Conservation (phyloP, 2,329 filamentous ascomycete species). For the Macrophomina tecta region DNA sequence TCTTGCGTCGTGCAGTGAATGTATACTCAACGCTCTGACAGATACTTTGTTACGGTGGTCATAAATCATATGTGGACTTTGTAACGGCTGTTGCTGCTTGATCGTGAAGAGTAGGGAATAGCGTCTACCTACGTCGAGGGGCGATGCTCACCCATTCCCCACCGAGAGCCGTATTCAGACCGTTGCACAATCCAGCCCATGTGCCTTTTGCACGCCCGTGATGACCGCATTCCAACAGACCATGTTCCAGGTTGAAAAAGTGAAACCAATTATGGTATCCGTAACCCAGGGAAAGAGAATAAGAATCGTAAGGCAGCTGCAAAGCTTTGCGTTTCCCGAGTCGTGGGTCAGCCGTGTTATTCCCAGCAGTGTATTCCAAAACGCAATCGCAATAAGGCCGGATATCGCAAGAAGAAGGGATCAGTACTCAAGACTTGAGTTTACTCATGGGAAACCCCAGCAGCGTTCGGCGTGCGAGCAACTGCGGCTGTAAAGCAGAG, state of each 20-base stretch:
- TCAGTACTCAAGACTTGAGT: too few relatives aligned
- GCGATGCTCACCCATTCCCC: constrained; percentile 7
- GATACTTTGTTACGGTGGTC: too few relatives aligned
- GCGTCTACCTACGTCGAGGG: constrained; percentile 8
- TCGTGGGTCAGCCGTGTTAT: too few relatives aligned
- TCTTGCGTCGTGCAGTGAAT: too few relatives aligned
- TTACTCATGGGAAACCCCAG: too few relatives aligned
- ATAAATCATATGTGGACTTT: neutral
- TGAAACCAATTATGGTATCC: neutral
- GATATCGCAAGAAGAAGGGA: constrained; percentile 1
- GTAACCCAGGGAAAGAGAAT: too few relatives aligned
- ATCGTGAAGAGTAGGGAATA: neutral
- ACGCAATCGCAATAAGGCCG: neutral
- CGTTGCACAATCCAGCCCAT: neutral
- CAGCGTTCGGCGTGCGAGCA: too few relatives aligned
- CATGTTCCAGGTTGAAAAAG: too few relatives aligned
- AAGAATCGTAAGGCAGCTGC: too few relatives aligned
- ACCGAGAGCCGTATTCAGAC: neutral
- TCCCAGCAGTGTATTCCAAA: neutral
- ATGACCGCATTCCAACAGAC: neutral
- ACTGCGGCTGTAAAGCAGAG: constrained; percentile 4
- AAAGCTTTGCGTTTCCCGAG: too few relatives aligned
- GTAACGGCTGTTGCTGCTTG: neutral
- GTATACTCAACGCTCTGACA: too few relatives aligned
- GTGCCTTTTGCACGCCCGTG: neutral